Evolutionary conservation across 768 basidiomycete species (phyloP), one percentile per base, ranked within the genome.

Genomic region (Mycena pura): DNA sequence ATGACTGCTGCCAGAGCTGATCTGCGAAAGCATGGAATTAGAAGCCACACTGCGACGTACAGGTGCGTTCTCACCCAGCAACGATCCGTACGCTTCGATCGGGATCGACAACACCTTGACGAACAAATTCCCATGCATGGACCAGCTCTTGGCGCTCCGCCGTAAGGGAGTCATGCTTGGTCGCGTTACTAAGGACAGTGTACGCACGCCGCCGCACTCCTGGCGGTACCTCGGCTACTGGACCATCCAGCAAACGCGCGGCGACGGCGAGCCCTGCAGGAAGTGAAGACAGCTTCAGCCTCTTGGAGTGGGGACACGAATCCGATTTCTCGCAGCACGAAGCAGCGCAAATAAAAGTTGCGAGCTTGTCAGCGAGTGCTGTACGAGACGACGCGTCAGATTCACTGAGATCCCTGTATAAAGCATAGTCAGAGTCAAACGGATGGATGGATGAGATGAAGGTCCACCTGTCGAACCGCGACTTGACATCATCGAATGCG

Each of bases 81-180:
- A 80, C 77, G 15, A 93, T 69, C 34, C 91, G 82, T 21, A 87
- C 84, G 39, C 78, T 80, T 55, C 91, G 80, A 62, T 89, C 82
- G 36, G 69, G 72, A 63, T 89, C 83, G 10, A 69, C 76, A 60
- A 90, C 70, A 3, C 86, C 88, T 21, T 73, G 73, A 49, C 80
- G 77, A 8, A 86, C 69, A 6, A 85, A 64, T 24, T 82, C 72
- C 7, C 72, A 60, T 3, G 77, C 63, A 29, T 73, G 62, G 5
- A 76, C 73, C n/a, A 77, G 58, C 21, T 71, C 62, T 2, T 73
- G 70, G 13, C 71, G 65, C 28, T 74, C 70, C 32, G 56, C 45
- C 32, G 56, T 43, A 10, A 31, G 78, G 54, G 38, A 70, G 65
- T 83, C 78, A 58, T 86, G 84, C 52, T 74, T 76, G 24, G 88